Conservation (phyloP, 202 grass and related monocot genomes). For the Carex arenaria region DNA sequence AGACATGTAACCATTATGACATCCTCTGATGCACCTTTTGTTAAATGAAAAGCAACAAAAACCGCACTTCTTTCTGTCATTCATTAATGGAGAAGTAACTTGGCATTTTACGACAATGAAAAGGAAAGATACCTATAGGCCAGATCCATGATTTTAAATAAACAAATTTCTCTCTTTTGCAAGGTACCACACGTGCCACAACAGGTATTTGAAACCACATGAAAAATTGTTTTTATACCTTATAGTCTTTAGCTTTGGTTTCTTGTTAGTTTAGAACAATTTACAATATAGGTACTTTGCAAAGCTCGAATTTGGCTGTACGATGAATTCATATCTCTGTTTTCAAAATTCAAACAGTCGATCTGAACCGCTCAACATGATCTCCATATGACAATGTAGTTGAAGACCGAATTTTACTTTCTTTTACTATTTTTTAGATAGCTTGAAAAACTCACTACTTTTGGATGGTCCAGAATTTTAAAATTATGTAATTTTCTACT, state of each 20-base stretch:
- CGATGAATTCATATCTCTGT: too few relatives aligned
- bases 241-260: not conserved
- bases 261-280: not conserved
- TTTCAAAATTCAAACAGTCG: too few relatives aligned
- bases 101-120: not conserved
- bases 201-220: not conserved
- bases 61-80: too few relatives aligned
- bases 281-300: not conserved
- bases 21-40: not conserved
- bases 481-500: too few relatives aligned
- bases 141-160: not conserved
- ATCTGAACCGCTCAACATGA: too few relatives aligned
- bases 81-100: not conserved
- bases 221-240: not conserved
- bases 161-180: not conserved
- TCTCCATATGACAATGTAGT: too few relatives aligned
- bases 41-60: not conserved
- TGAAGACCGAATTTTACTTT: too few relatives aligned
- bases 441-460: too few relatives aligned
- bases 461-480: too few relatives aligned
- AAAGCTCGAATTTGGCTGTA: too few relatives aligned
- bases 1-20: not conserved
- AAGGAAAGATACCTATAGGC: not conserved
- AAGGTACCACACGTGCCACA: not conserved
- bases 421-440: too few relatives aligned